These are phyloP conservation scores for Grosmannia clavigera DNA, from an alignment of 2,329 filamentous ascomycete genomes.

Conservation along the genomic window DNA sequence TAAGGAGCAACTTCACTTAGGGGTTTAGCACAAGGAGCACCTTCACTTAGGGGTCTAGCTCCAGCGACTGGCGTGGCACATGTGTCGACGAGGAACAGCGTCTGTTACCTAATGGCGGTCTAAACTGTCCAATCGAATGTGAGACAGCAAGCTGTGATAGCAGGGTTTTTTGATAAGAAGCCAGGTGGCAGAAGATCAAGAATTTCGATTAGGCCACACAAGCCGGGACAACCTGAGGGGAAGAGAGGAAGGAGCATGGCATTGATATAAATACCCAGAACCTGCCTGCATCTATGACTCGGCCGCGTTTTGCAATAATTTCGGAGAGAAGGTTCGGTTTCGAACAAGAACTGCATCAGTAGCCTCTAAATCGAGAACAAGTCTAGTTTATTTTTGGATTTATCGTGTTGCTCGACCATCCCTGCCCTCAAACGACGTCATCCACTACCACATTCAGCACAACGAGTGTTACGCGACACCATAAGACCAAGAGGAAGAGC, in stretches of 20 bases:
- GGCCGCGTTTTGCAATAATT: not conserved
- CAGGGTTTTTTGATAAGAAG: not conserved
- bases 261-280: not conserved
- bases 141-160: not conserved
- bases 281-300: not conserved
- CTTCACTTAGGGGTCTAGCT: slow-evolving; percentile 13
- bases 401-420: not conserved
- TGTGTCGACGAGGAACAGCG: not conserved
- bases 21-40: slow-evolving; percentile 5
- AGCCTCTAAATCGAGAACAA: not conserved
- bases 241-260: not conserved
- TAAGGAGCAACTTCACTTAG: slow-evolving; percentile 9
- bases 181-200: not conserved
- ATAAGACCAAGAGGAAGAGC: not conserved
- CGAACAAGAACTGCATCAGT: not conserved
- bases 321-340: not conserved
- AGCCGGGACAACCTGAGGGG: not conserved
- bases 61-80: not conserved
- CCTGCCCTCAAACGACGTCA: not conserved
- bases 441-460: not conserved
- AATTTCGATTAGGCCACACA: not conserved
- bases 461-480: not conserved
- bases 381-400: not conserved
- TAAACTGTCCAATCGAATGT: not conserved
- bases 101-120: slow-evolving; percentile 5